Evolutionary conservation across 139 green algal species (phyloP).

Genomic region (Coelastrella sp.): DNA sequence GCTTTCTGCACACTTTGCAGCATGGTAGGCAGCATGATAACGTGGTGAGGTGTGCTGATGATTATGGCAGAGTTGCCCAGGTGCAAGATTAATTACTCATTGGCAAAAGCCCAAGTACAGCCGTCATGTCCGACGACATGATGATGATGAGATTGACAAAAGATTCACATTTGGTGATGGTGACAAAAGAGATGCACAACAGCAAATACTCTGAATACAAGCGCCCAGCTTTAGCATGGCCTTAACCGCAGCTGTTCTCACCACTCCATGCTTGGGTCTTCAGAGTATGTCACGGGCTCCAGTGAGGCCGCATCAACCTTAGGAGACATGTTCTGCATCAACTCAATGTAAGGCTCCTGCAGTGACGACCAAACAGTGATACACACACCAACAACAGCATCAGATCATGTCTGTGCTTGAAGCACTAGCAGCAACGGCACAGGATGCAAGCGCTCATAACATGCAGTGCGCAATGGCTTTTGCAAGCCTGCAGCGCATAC

Average conservation of each 20-base stretch:
- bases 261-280: conserved; percentile 87
- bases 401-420: neutral
- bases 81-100: too few relatives aligned
- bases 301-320: conserved; percentile 89
- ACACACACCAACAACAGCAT: neutral
- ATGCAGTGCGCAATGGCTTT: neutral
- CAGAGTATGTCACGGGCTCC: conserved; percentile 65
- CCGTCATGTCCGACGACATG: too few relatives aligned
- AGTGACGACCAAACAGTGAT: neutral
- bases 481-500: too few relatives aligned
- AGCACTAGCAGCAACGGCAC: neutral
- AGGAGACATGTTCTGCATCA: conserved; percentile 93
- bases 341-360: conserved; percentile 79
- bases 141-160: too few relatives aligned
- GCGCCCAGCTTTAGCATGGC: neutral
- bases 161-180: too few relatives aligned
- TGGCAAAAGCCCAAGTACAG: too few relatives aligned
- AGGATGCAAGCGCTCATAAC: neutral
- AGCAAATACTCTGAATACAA: neutral
- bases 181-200: neutral
- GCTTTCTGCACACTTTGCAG: too few relatives aligned
- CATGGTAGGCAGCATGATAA: too few relatives aligned
- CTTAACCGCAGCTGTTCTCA: conserved; percentile 6
- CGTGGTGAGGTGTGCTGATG: too few relatives aligned
- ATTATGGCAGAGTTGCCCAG: too few relatives aligned